Percentiles rank a stretch among this genome's conserved stretches.
Evolutionary conservation across 23 red algal genomes (phyloP).

Genomic region (Gracilaria vermiculophylla): DNA sequence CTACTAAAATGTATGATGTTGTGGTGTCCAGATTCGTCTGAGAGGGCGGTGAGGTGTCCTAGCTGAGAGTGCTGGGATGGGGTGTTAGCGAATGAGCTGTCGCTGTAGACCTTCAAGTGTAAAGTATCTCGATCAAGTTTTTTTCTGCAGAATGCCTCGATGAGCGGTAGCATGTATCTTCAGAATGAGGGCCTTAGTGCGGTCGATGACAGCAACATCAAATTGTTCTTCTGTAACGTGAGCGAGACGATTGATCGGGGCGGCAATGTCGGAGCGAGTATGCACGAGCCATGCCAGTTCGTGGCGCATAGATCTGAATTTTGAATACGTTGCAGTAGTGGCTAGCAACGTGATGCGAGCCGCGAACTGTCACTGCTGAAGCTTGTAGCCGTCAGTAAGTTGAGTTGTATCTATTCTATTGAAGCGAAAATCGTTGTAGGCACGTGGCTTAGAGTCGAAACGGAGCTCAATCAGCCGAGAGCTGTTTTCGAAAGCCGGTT

Average conservation of each 20-base stretch:
- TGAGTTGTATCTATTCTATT: neutral
- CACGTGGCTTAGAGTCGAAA: constrained; percentile 4
- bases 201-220: neutral
- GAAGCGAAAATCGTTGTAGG: neutral
- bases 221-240: neutral
- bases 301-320: neutral
- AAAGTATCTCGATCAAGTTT: neutral
- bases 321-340: neutral
- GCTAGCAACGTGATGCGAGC: neutral
- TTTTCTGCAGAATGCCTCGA: too few relatives aligned
- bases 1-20: neutral
- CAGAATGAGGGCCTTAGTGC: neutral
- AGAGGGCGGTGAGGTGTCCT: neutral
- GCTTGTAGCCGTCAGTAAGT: neutral
- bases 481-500: neutral
- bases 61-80: neutral
- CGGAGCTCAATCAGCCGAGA: neutral
- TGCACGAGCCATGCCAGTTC: neutral
- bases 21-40: neutral
- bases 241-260: neutral
- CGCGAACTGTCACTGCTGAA: constrained; percentile 8
- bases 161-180: neutral
- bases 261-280: neutral
- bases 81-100: neutral
- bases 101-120: neutral